Evolutionary conservation across 495 filamentous ascomycete genomes (phyloP).

Genomic region (Pseudoneurospora amorphoporcata): DNA sequence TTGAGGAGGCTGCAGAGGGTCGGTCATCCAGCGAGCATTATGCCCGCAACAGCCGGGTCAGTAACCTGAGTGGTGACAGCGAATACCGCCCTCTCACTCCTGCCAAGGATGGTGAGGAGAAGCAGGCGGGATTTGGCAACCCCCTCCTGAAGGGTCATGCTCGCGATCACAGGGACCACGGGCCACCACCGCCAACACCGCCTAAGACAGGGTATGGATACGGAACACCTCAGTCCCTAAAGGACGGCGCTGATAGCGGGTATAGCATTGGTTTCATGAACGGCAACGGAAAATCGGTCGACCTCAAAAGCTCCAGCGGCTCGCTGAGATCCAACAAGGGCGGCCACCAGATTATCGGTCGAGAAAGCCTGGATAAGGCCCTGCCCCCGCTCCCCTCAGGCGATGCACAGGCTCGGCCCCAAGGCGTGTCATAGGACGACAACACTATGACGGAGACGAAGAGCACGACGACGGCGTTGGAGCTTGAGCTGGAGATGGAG

Average conservation of each 20-base stretch:
- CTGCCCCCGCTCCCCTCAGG: conserved; percentile 41
- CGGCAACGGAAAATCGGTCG: conserved; percentile 3
- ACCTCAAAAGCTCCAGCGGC: conserved; percentile 15
- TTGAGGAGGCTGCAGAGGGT: conserved; percentile 82
- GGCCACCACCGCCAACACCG: conserved; percentile 30
- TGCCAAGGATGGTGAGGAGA: conserved; percentile 28
- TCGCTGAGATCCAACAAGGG: conserved; percentile 19
- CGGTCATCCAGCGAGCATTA: conserved; percentile 50
- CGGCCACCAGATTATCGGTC: conserved; percentile 19
- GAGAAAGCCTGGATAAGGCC: conserved; percentile 43
- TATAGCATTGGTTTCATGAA: conserved; percentile 17
- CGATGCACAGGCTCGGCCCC: not conserved
- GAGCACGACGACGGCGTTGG: not conserved
- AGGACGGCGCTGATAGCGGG: conserved; percentile 29
- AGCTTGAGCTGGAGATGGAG: conserved; percentile 10
- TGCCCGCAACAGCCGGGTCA: conserved; percentile 31
- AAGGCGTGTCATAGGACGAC: conserved; percentile 14
- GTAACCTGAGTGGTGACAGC: conserved; percentile 26
- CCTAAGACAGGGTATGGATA: conserved; percentile 30
- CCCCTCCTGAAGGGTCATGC: conserved; percentile 27
- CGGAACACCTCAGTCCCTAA: conserved; percentile 15
- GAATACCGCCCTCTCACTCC: conserved; percentile 35
- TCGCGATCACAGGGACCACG: conserved; percentile 23
- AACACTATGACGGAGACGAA: not conserved
- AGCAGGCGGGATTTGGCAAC: conserved; percentile 33